These are phyloP conservation scores for Phytophthora sansomeana DNA, from an alignment of 352 stramenopile species.

Conservation along the genomic window DNA sequence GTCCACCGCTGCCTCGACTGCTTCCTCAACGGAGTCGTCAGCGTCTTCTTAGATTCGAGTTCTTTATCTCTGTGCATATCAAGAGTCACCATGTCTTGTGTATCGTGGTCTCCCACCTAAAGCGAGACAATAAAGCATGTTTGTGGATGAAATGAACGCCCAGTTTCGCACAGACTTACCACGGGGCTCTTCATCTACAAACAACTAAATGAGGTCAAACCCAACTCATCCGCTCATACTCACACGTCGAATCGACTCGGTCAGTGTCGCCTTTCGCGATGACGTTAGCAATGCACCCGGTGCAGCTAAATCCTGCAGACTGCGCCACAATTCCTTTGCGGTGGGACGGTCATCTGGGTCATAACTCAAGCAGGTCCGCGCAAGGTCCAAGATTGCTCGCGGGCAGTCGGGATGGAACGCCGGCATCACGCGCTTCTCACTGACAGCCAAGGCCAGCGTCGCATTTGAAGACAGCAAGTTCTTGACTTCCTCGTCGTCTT, in stretches of 20 bases:
- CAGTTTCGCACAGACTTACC: conserved; percentile 17
- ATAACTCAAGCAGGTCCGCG: conserved; percentile 52
- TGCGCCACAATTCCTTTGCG: conserved; percentile 56
- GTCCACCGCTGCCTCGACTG: conserved; percentile 8
- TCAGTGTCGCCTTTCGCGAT: conserved; percentile 33
- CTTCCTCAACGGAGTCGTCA: conserved; percentile 5
- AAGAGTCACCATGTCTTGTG: conserved; percentile 29
- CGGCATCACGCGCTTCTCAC: conserved; percentile 46
- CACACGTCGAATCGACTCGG: conserved; percentile 30
- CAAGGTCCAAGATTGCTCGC: conserved; percentile 38
- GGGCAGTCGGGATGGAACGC: conserved; percentile 51
- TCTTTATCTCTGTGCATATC: conserved; percentile 45
- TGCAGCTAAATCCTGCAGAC: conserved; percentile 25
- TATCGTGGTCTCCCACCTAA: conserved; percentile 35
- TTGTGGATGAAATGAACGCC: conserved; percentile 33
- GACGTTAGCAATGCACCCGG: conserved; percentile 30
- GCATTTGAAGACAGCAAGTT: conserved; percentile 45
- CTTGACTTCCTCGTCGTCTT: conserved; percentile 23
- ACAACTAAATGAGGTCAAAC: conserved; percentile 4
- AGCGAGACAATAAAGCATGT: conserved; percentile 43
- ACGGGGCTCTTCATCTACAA: conserved; percentile 7
- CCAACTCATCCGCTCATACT: conserved; percentile 28
- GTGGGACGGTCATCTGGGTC: conserved; percentile 54
- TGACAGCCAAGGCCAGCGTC: conserved; percentile 51
- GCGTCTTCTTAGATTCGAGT: conserved; percentile 34